phyloP scores from a whole-genome alignment of 129 eudicot species.

The Oenanthe sinensis region DNA sequence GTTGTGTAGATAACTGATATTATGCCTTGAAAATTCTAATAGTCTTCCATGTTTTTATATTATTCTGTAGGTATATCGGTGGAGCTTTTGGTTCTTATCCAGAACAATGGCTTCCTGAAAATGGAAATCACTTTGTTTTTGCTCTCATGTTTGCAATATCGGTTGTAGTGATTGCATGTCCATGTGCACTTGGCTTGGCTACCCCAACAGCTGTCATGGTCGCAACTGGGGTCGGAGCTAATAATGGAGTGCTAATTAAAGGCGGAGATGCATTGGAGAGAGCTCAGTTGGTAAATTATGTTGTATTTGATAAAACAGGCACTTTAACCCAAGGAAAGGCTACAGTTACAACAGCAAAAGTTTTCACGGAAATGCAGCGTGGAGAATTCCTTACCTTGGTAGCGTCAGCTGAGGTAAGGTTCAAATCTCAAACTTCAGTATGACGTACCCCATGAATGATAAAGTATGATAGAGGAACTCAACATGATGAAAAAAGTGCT shows the following conservation, averaged over 20 bases:
- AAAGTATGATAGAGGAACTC: background rate
- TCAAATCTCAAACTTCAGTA: background rate
- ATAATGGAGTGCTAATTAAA: slow-evolving; percentile 92
- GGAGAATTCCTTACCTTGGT: slow-evolving; percentile 84
- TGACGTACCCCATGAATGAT: background rate
- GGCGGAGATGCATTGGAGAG: slow-evolving; percentile 96
- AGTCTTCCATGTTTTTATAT: background rate
- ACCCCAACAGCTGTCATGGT: slow-evolving; percentile 99
- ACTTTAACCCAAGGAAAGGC: slow-evolving; percentile 98
- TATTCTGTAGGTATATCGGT: slow-evolving; percentile 51
- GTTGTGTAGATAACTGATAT: background rate
- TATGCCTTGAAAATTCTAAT: background rate
- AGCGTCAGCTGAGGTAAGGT: slow-evolving; percentile 93
- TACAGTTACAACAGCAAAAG: slow-evolving; percentile 69
- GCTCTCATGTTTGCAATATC: slow-evolving; percentile 96
- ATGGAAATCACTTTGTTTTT: slow-evolving; percentile 83
- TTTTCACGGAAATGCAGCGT: slow-evolving; percentile 71
- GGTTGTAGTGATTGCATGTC: slow-evolving; percentile 94
- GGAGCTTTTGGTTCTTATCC: slow-evolving; percentile 84
- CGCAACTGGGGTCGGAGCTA: slow-evolving; percentile 97
- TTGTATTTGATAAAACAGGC: slow-evolving; percentile 92
- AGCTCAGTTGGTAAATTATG: slow-evolving; percentile 87
- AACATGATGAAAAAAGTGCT: background rate
- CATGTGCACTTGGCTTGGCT: slow-evolving; percentile 99
- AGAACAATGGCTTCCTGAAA: slow-evolving; percentile 72